These are phyloP conservation scores for Lachnellula cervina DNA, from an alignment of 2,329 filamentous ascomycete species.

Conservation along the genomic window DNA sequence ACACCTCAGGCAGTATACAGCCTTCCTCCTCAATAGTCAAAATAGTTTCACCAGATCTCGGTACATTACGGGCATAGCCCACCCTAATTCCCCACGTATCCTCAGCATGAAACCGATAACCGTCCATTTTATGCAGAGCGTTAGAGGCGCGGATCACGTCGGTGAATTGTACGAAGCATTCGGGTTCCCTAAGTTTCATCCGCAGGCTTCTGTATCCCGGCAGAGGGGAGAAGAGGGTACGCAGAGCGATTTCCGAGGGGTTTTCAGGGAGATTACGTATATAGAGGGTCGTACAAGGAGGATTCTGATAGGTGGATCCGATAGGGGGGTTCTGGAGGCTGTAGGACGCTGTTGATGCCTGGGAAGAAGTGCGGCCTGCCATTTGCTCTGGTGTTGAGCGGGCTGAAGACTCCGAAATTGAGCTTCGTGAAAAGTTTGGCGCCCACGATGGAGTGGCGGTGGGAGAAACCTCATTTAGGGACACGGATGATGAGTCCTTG, in stretches of 20 bases:
- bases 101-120: conserved; percentile 5
- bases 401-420: not conserved
- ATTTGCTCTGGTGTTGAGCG: not conserved
- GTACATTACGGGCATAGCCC: conserved; percentile 4
- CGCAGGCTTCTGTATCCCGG: conserved; percentile 6
- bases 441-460: not conserved
- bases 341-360: conserved; percentile 4
- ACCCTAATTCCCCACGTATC: conserved; percentile 12
- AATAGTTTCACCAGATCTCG: not conserved
- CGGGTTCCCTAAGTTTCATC: conserved; percentile 9
- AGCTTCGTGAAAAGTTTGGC: not conserved
- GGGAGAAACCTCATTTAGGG: not conserved
- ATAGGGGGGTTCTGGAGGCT: conserved; percentile 4
- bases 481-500: not conserved
- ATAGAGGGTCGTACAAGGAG: conserved; percentile 9
- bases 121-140: conserved; percentile 4
- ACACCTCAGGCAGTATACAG: not conserved
- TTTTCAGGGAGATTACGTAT: conserved; percentile 4
- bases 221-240: conserved; percentile 2
- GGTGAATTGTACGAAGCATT: conserved; percentile 11
- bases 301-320: conserved; percentile 8
- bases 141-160: not conserved
- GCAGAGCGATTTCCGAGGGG: conserved; percentile 5
- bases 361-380: conserved; percentile 1
- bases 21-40: conserved; percentile 6